These are phyloP conservation scores for Teratosphaeria gauchensis DNA, from an alignment of 2,329 filamentous ascomycete genomes.

Conservation along the genomic window DNA sequence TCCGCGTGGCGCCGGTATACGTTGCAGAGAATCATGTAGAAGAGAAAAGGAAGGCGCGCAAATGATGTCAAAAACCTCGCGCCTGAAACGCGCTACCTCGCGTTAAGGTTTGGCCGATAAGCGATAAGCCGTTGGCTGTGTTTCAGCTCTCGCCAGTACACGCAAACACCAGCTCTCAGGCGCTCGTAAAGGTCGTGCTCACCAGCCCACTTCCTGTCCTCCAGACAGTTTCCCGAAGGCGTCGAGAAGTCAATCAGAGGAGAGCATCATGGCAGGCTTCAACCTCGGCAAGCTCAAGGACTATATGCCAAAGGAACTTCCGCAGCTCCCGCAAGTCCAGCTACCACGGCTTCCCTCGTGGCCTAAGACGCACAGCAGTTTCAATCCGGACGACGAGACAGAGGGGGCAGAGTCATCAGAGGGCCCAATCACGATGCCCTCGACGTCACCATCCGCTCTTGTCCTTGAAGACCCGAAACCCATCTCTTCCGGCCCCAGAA, in stretches of 20 bases:
- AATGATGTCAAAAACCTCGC: not conserved
- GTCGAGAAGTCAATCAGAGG: not conserved
- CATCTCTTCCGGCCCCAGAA: conserved; percentile 24
- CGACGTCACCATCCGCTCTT: not conserved
- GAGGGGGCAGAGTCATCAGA: not conserved
- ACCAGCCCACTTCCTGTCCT: not conserved
- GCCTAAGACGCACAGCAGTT: conserved; percentile 9
- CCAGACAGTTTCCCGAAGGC: not conserved
- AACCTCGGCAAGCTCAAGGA: conserved; percentile 21
- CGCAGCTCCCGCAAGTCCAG: not conserved
- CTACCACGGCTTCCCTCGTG: conserved; percentile 18
- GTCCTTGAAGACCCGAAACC: conserved; percentile 19
- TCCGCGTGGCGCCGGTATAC: not conserved
- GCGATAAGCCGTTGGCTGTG: not conserved
- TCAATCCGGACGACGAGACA: conserved; percentile 14
- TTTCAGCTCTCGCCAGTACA: not conserved
- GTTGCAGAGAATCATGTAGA: not conserved
- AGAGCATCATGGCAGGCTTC: conserved; percentile 18
- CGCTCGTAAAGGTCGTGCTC: not conserved
- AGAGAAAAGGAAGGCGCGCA: not conserved
- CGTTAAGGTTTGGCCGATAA: not conserved
- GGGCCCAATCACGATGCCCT: not conserved
- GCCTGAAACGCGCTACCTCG: not conserved
- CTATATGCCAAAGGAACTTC: conserved; percentile 19
- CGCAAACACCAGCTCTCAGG: not conserved